Evolutionary conservation across 148 eudicot species (phyloP), one percentile per base, ranked within the genome.

Genomic region (Selenicereus undatus): DNA sequence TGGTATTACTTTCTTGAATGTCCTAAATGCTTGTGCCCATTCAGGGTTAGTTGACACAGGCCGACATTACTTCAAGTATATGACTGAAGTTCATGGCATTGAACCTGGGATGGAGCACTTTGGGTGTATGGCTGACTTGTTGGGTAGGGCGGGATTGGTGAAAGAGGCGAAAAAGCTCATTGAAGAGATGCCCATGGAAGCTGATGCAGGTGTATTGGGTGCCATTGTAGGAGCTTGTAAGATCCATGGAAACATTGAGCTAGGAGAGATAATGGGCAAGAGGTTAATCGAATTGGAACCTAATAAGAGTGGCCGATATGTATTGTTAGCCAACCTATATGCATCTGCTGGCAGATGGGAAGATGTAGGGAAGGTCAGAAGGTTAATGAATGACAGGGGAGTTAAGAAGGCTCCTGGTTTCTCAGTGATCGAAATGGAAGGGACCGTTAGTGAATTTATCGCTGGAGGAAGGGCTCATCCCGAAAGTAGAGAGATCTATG

Each of bases 221-320:
- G 93, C 92, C 56, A 92, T 90, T 80, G 88, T 88, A 69, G 93
- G 97, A 65, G 97, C 93, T 29, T 92, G 97, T 79, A 89, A 81
- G 84, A 88, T 90, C 74, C 93, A 92, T 27, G 87, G 91, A 35
- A 83, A 92, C 76, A 68, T 89, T 6, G 85, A 88, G 71, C 32
- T 92, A 16, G 93, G 92, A 56, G 93, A 86, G 78, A 76, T 85
- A 71, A 88, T 92, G 30, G 93, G 93, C n/a, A 83, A 82, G 68
- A 80, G 74, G 56, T 84, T 90, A 52, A 89, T 92, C 5, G 90
- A 90, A 73, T 62, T 92, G 32, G 93, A 92, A 65, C 91, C 96
- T 51, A 26, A 84, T 54, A 92, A 92, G 20, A 89, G 96, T 66
- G 96, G 96, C 58, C 88, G 96, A 11, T 92, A 92, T 24, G 91